Conservation (phyloP, 495 filamentous ascomycete genomes). For the Aspergillus panamensis region DNA sequence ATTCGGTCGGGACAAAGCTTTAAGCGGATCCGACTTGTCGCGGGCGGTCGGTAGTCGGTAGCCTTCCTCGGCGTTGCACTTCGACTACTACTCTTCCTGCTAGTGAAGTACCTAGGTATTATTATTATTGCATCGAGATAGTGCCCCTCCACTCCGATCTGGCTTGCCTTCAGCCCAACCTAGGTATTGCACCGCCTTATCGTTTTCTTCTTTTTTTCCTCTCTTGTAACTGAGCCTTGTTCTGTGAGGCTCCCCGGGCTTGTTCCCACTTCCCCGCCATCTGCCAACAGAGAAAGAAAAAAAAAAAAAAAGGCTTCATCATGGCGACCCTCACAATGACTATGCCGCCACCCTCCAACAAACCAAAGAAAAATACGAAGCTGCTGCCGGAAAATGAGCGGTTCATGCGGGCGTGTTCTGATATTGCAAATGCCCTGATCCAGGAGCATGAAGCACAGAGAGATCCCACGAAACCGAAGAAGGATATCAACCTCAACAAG, state of each 20-base stretch:
- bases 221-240: not conserved
- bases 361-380: constrained; percentile 64
- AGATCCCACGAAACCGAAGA: constrained; percentile 65
- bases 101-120: too few relatives aligned
- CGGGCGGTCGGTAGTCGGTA: constrained; percentile 33
- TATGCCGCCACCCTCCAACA: constrained; percentile 48
- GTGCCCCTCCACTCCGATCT: constrained; percentile 9
- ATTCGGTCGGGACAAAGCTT: constrained; percentile 43
- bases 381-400: constrained; percentile 89
- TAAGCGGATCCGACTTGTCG: constrained; percentile 41
- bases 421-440: constrained; percentile 89
- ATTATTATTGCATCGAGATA: too few relatives aligned
- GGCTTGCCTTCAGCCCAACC: not conserved
- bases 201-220: not conserved
- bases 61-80: constrained; percentile 27
- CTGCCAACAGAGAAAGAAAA: not conserved
- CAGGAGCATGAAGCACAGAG: constrained; percentile 81
- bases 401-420: constrained; percentile 87
- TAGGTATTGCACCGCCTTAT: not conserved
- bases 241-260: not conserved
- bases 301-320: constrained; percentile 9
- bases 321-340: constrained; percentile 67
- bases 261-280: not conserved
- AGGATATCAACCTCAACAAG: constrained; percentile 89
- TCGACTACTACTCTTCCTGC: constrained; percentile 28